Base-by-base conservation (phyloP, 2,329 filamentous ascomycete genomes). In the Lachnellula arida region DNA sequence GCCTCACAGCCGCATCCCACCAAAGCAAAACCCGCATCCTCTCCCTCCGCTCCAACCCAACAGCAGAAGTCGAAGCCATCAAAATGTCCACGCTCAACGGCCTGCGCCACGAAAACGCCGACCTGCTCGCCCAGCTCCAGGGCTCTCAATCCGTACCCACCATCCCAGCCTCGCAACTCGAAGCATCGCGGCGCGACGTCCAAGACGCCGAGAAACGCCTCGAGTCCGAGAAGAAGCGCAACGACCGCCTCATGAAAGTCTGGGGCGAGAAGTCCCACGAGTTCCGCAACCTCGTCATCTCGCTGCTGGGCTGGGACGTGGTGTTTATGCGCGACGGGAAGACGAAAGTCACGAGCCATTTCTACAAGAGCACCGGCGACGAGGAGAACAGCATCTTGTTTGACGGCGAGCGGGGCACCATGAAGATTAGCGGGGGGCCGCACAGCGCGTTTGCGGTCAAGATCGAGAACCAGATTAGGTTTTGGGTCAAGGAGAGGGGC, bases 251-350 rank as follows among this genome's bases (percentile, higher is more conserved):
- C 12, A 96, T 95, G 65, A 89, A 97, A 68, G 94, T 97, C 55
- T 99, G 91, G 88, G 84, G 84, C 0, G 83, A 88, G 63, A 99
- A 97, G 72, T 91, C 89, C 1, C 85, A 88, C 65, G 94, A 99
- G 74, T 97, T 99, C 75, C 90, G 95, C 49, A 91, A 97, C 74
- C 91, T 92, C 34, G 92, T 99, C 56, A 92, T 92, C 60, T 91
- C 86, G 19, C 87, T 96, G 0, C 80, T 99, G 0, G 94, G 94
- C 0, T 99, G 92, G 88, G 93, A 93, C 52, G 84, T 97, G 12
- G 91, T 94, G 34, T 97, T 99, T 71, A 87, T 97, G 70, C 91
- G 92, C n/a, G 96, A 96, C 71, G 94, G 94, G 43, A 93, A 96
- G 67, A 95, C 97, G 74, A 87, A 91, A 34, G 90, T 97, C 22